Base-by-base conservation (phyloP, 1,284 basidiomycete genomes). In the Apiotrichum laibachii region DNA sequence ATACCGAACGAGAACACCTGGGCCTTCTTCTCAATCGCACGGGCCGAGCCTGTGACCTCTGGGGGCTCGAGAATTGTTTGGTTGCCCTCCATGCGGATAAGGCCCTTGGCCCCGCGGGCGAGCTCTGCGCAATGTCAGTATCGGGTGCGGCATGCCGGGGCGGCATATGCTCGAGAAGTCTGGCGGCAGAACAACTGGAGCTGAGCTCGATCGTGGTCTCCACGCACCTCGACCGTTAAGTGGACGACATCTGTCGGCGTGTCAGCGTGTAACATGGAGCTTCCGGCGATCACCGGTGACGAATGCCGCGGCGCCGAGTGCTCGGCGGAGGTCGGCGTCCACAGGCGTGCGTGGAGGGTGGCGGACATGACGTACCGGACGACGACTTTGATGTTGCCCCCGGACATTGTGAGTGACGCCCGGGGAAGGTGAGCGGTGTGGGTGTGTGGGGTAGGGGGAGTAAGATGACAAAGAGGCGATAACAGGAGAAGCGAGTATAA, bases 51-150 rank as follows among this genome's bases (percentile, higher is more conserved):
- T 6, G 56, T 61, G 42, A 40, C 53, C 70, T 92, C 90, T 42
- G 93, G 93, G 10, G 93, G 91, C 70, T 92, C 88, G 64, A 96
- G 81, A 72, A 91, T 86, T 0, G 93, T 96, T 75, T 90, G 87
- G 80, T 89, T 90, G 43, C 90, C 92, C 69, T 88, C 83, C 93
- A 97, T 97, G 37, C 89, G 86, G 67, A 97, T 90, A 73, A 97
- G 88, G 43, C 84, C 84, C 79, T 91, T 94, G 58, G 93, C 93
- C 53, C 93, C 93, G 59, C 92, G 85, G 55, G 87, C 88, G 54
- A 94, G 84, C 76, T 97, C 93, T 95, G 76, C 9, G 13, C 26
- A 31, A 31, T 31, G 26, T 31, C 26, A 31, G 26, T 31, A 31
- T 31, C 26, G 26, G 26, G 4, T 31, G 26, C 3, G 26, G 26